Conservation (phyloP, 345 rosid species). For the Moricandia moricandioides region DNA sequence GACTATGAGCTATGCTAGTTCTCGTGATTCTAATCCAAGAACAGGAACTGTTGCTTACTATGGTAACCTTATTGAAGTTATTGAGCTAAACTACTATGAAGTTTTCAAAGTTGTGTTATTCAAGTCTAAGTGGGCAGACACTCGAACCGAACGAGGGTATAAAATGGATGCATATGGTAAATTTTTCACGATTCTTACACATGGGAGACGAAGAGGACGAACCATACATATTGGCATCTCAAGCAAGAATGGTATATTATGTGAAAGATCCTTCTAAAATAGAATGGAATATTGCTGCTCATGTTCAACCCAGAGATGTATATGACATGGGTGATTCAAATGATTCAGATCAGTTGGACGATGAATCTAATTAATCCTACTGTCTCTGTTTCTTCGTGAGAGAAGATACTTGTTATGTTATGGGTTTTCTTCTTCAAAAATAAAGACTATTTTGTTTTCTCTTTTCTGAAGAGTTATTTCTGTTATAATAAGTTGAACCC, state of each 20-base stretch:
- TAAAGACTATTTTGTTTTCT: no score
- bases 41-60: background rate
- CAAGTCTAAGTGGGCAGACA: background rate
- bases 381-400: no score
- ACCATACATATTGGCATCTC: background rate
- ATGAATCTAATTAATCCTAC: no score
- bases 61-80: background rate
- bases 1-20: conserved; percentile 13
- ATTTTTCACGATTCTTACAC: conserved; percentile 4
- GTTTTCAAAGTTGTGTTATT: background rate
- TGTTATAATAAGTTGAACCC: no score
- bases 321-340: no score
- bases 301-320: no score
- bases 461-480: no score
- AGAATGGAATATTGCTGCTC: no score
- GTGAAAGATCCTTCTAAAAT: background rate
- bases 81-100: conserved; percentile 4
- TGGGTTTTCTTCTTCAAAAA: no score
- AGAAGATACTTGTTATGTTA: no score
- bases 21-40: background rate
- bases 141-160: background rate
- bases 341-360: no score
- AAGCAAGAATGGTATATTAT: background rate
- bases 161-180: background rate
- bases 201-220: background rate